These are phyloP conservation scores for Daldinia loculata DNA, from an alignment of 495 filamentous ascomycete species.

Conservation along the genomic window DNA sequence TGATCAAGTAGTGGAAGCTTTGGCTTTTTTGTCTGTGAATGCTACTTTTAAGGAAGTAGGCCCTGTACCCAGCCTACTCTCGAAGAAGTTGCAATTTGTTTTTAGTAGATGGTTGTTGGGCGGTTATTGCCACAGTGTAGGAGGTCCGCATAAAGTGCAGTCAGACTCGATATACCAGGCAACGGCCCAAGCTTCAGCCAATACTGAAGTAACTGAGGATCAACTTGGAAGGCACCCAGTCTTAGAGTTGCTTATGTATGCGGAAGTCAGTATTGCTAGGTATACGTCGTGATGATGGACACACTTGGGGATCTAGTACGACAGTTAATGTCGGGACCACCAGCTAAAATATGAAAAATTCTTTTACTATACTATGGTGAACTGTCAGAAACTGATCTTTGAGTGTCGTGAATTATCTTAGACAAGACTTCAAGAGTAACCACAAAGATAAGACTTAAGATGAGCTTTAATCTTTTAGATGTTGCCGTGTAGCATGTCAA, in stretches of 20 bases:
- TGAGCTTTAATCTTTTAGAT: constrained; percentile 20
- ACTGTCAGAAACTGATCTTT: constrained; percentile 31
- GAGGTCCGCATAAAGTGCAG: background rate
- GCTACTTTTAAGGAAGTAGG: background rate
- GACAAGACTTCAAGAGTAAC: constrained; percentile 15
- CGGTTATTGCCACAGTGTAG: background rate
- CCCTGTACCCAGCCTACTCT: background rate
- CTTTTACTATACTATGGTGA: constrained; percentile 27
- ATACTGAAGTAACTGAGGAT: background rate
- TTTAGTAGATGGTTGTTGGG: background rate
- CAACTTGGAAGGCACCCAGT: background rate
- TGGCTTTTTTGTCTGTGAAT: background rate
- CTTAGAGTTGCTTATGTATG: background rate
- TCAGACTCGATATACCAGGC: background rate
- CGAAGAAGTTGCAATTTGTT: background rate
- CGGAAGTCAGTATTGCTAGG: background rate
- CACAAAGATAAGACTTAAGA: constrained; percentile 26
- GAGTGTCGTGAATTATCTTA: constrained; percentile 39
- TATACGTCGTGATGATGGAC: constrained; percentile 21
- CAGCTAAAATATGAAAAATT: constrained; percentile 29
- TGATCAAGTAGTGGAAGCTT: background rate
- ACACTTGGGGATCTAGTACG: background rate
- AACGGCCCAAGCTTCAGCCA: background rate
- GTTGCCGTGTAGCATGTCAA: constrained; percentile 6
- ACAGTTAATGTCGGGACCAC: constrained; percentile 28